Base-by-base conservation (phyloP, 2,329 filamentous ascomycete genomes). In the Xylariaceae sp. region DNA sequence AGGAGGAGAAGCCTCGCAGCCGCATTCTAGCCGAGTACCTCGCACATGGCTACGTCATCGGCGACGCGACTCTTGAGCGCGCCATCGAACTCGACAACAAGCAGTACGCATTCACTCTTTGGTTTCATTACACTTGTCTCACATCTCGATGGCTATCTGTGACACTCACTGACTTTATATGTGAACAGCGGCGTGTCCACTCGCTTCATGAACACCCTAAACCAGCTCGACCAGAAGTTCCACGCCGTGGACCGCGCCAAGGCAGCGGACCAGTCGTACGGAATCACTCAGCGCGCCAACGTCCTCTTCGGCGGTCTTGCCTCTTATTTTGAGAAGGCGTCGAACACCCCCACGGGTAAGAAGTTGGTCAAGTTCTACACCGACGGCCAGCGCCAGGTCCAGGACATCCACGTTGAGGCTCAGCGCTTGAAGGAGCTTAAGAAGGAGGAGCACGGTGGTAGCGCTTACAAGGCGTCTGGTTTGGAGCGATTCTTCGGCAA, bases 11-110 rank as follows among this genome's bases (percentile, higher is more conserved):
- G 83, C 94, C 94, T 13, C 89, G 92, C 70, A 86, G 89, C 47
- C 90, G 94, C 69, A 96, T 99, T 74, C 76, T 97, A 54, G 94
- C 94, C 66, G 94, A 99, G 79, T 97, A 97, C 76, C 88, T 99
- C 39, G 92, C 94, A 9, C 91, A 97, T 70, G 94, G 94, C 68
- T 99, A 99, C 78, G 83, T 87, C 45, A 81, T 97, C 65, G 92
- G 84, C 35, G 84, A 87, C 59, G 80, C 75, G 34, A 89, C 90
- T 54, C 87, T 96, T 68, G 84, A 94, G 78, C 83, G 83, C 64
- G 93, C 91, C 64, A 89, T 99, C 70, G 85, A 90, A 35, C 85
- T 97, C 55, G 94, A 99, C 79, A 80, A 89, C 73, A 88, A 93
- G 78, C 92, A 97, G 62, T 64, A 62, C 15, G 62, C 48, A 34